Conservation (phyloP, 352 stramenopile species). For the Pythium rishiriense region DNA sequence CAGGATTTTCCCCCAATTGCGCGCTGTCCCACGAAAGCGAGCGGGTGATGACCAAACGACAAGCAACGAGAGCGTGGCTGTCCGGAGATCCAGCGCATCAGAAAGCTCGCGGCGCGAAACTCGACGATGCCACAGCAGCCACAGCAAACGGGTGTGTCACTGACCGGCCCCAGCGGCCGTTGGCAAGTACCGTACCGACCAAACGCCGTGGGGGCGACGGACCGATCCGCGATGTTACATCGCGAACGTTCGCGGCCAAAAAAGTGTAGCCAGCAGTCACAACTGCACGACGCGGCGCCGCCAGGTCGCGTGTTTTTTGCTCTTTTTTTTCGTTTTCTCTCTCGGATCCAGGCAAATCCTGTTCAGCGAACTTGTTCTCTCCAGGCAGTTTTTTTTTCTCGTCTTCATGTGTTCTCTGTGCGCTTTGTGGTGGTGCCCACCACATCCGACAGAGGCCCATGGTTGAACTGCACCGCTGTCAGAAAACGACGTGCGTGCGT, state of each 20-base stretch:
- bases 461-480: background rate
- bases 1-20: slow-evolving; percentile 2
- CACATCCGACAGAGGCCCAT: background rate
- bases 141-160: background rate
- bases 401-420: slow-evolving; percentile 5
- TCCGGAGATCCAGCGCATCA: slow-evolving; percentile 1
- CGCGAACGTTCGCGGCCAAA: background rate
- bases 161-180: background rate
- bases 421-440: background rate
- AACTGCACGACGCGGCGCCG: slow-evolving; percentile 9
- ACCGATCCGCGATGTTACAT: background rate
- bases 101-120: slow-evolving; percentile 1
- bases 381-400: slow-evolving; percentile 4
- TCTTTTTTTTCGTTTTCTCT: slow-evolving; percentile 13
- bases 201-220: background rate
- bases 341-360: background rate
- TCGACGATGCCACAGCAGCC: background rate
- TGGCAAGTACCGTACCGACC: too few species aligned
- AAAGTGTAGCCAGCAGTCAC: slow-evolving; percentile 6
- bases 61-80: background rate
- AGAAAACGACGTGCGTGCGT: background rate
- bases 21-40: background rate
- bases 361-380: slow-evolving; percentile 13
- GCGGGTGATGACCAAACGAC: background rate
- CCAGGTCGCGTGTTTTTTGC: background rate